Conservation (phyloP, 2,329 filamentous ascomycete species). For the Metarhizium rileyi region DNA sequence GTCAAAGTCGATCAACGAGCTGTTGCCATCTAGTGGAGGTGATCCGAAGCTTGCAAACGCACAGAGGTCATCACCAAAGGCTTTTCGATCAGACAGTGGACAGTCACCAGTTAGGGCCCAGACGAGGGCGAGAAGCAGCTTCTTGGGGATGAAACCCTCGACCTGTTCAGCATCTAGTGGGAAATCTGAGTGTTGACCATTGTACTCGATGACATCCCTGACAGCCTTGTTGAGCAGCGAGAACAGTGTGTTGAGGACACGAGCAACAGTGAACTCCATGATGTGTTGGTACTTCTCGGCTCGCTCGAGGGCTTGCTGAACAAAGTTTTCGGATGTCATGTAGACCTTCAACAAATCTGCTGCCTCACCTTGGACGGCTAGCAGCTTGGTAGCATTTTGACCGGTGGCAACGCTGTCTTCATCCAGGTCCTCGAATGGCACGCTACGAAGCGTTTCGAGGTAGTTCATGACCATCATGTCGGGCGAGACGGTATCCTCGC, state of each 20-base stretch:
- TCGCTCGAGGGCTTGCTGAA: constrained; percentile 65
- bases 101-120: constrained; percentile 97
- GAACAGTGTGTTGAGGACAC: constrained; percentile 86
- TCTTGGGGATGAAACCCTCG: constrained; percentile 85
- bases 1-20: constrained; percentile 92
- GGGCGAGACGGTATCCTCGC: constrained; percentile 89
- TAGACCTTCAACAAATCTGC: constrained; percentile 70
- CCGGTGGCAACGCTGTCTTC: constrained; percentile 76
- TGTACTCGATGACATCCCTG: constrained; percentile 89
- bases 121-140: constrained; percentile 80
- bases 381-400: constrained; percentile 66
- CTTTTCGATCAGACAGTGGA: constrained; percentile 75
- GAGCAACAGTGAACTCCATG: constrained; percentile 93
- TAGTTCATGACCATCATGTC: constrained; percentile 92
- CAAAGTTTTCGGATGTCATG: constrained; percentile 70
- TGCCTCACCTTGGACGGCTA: constrained; percentile 68
- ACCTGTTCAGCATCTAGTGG: constrained; percentile 83
- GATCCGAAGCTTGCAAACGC: constrained; percentile 79
- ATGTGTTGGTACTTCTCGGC: constrained; percentile 83
- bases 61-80: constrained; percentile 77
- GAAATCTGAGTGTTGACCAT: constrained; percentile 88
- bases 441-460: constrained; percentile 68
- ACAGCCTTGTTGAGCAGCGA: constrained; percentile 92
- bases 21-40: constrained; percentile 65
- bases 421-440: constrained; percentile 89